Evolutionary conservation across 2,329 filamentous ascomycete genomes (phyloP), one percentile per base, ranked within the genome.

Genomic region (Trichophyton verrucosum): DNA sequence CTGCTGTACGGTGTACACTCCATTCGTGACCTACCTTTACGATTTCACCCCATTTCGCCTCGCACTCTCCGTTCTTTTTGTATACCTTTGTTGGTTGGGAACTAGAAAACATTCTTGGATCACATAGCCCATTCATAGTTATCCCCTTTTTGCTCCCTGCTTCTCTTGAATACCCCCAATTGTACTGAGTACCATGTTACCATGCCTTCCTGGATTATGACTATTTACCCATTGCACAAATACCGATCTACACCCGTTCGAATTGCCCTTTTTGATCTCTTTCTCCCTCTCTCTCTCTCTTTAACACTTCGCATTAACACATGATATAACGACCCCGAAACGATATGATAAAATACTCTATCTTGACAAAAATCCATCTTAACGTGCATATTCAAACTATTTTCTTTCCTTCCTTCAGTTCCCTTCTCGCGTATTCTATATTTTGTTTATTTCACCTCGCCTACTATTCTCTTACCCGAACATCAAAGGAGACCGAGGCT

Each of bases 301-400:
- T 8, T 38, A 20, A 40, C 42, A 13, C 11, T 8, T 42, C 36
- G 15, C 56, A 58, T 58, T 57, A 24, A 24, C 56, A 58, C 17
- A 42, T 13, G 56, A 42, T 58, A 55, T 55, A 55, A 55, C 27
- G 56, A 58, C 56, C 38, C 36, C 17, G 38, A 58, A 42, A 58
- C 42, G 42, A 58, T 58, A 58, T 17, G 51, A 55, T 36, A 17
- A 27, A 36, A 55, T 55, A 55, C n/a, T 33, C 51, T 9, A 55
- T 55, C 30, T 55, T 20, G 51, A 55, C 24, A 55, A 55, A 55
- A 55, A 55, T 33, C 15, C 4, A 44, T n/a, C 33, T 13, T 55
- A 55, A 55, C 51, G n/a, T 55, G 51, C 51, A 55, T 36, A 36
- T 20, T 55, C 33, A 55, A 9, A 33, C 30, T 33, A 22, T 51